phyloP scores from a whole-genome alignment of 192 early-diverging fungal species.

The Umbelopsis sp. region DNA sequence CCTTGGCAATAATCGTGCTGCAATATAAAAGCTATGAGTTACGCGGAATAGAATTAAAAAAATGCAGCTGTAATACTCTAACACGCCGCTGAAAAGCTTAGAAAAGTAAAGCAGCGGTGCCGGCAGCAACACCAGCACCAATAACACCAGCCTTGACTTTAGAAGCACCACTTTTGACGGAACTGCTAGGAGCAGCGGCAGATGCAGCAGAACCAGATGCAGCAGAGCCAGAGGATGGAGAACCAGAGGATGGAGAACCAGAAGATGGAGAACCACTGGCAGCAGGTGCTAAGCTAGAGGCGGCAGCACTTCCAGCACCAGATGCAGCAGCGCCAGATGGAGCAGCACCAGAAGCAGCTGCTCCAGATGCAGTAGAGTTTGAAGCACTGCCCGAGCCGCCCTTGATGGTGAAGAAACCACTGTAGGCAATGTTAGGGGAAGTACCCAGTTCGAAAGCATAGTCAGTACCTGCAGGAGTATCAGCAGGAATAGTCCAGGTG shows the following conservation, averaged over 20 bases:
- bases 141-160: conserved; percentile 19
- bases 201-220: background rate
- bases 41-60: background rate
- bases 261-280: background rate
- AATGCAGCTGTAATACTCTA: background rate
- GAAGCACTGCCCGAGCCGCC: background rate
- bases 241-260: background rate
- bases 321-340: background rate
- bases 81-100: background rate
- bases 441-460: conserved; percentile 39
- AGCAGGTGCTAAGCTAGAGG: background rate
- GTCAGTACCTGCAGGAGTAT: conserved; percentile 22
- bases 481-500: conserved; percentile 33
- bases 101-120: conserved; percentile 25
- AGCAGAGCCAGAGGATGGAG: background rate
- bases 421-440: conserved; percentile 34
- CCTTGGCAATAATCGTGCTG: too few species aligned
- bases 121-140: conserved; percentile 26
- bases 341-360: background rate
- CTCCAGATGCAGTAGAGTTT: conserved; percentile 17
- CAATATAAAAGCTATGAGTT: too few species aligned
- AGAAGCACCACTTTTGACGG: too few species aligned
- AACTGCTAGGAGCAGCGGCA: too few species aligned
- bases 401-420: conserved; percentile 32
- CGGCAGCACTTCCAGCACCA: background rate